phyloP scores from a whole-genome alignment of 805 yeast species.

The Yarrowia phangngaensis region DNA sequence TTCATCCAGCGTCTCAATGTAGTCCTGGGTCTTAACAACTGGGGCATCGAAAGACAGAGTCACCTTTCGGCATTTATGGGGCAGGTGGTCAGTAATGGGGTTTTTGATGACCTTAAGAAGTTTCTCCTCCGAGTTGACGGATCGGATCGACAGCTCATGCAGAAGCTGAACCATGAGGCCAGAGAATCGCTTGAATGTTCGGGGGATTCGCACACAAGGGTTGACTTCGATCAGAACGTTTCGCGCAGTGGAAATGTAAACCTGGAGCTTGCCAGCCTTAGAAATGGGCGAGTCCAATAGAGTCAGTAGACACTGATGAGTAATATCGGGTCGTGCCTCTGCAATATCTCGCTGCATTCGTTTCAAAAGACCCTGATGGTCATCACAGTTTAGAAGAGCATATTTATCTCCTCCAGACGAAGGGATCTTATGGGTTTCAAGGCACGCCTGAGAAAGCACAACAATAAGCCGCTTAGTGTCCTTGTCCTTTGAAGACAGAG shows the following conservation, averaged over 20 bases:
- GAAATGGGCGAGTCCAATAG: slow-evolving; percentile 95
- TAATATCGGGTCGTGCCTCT: slow-evolving; percentile 98
- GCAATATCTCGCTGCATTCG: slow-evolving; percentile 97
- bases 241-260: slow-evolving; percentile 90
- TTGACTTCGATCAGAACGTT: slow-evolving; percentile 94
- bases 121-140: slow-evolving; percentile 93
- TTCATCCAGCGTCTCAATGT: slow-evolving; percentile 69
- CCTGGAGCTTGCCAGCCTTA: slow-evolving; percentile 95
- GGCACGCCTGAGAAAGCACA: slow-evolving; percentile 92
- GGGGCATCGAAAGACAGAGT: slow-evolving; percentile 91
- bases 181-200: slow-evolving; percentile 95
- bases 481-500: slow-evolving; percentile 80
- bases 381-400: slow-evolving; percentile 93
- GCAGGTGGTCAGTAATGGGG: slow-evolving; percentile 95
- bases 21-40: slow-evolving; percentile 82
- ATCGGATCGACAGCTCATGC: slow-evolving; percentile 86
- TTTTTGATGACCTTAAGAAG: slow-evolving; percentile 90
- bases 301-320: slow-evolving; percentile 94
- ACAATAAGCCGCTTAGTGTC: slow-evolving; percentile 82
- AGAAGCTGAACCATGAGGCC: slow-evolving; percentile 96
- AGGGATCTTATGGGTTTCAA: slow-evolving; percentile 83
- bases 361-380: slow-evolving; percentile 91
- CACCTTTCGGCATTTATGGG: slow-evolving; percentile 90
- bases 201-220: slow-evolving; percentile 94
- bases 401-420: slow-evolving; percentile 86